These are phyloP conservation scores for Cladophialophora chaetospira DNA, from an alignment of 2,329 filamentous ascomycete species.

Conservation along the genomic window DNA sequence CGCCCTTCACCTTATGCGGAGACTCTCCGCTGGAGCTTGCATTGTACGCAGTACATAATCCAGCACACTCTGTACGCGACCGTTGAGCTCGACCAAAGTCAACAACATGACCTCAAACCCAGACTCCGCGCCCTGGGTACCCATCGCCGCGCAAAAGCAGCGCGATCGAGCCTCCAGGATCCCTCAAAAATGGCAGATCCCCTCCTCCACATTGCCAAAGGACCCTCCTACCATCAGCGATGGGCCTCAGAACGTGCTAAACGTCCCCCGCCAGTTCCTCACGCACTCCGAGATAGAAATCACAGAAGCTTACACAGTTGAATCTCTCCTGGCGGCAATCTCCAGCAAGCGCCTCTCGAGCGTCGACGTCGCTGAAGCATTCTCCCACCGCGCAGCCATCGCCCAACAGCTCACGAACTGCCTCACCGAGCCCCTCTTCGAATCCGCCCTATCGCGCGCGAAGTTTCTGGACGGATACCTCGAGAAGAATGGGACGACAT, in stretches of 20 bases:
- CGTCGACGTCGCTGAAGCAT: slow-evolving; percentile 55
- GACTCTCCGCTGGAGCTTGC: not conserved
- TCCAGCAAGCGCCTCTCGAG: slow-evolving; percentile 40
- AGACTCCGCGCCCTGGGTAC: slow-evolving; percentile 26
- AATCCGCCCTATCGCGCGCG: slow-evolving; percentile 41
- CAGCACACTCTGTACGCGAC: not conserved
- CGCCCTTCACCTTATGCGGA: not conserved
- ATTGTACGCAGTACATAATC: not conserved
- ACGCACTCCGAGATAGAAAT: slow-evolving; percentile 57
- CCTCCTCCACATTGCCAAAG: slow-evolving; percentile 32
- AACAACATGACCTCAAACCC: not conserved
- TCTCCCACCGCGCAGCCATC: slow-evolving; percentile 50
- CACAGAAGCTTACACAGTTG: slow-evolving; percentile 56
- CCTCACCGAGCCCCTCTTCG: slow-evolving; percentile 44
- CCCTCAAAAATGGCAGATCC: slow-evolving; percentile 44
- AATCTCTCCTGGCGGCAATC: slow-evolving; percentile 42
- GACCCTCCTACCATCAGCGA: slow-evolving; percentile 25
- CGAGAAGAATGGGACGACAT: slow-evolving; percentile 33
- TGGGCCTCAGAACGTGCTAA: slow-evolving; percentile 43
- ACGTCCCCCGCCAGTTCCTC: slow-evolving; percentile 56
- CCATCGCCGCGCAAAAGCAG: slow-evolving; percentile 44
- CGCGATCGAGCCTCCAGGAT: slow-evolving; percentile 42
- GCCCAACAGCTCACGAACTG: slow-evolving; percentile 39
- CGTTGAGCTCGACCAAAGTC: not conserved
- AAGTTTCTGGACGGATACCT: slow-evolving; percentile 41